Base-by-base conservation (phyloP, 75 land plant species). In the Isoetes taiwanensis region DNA sequence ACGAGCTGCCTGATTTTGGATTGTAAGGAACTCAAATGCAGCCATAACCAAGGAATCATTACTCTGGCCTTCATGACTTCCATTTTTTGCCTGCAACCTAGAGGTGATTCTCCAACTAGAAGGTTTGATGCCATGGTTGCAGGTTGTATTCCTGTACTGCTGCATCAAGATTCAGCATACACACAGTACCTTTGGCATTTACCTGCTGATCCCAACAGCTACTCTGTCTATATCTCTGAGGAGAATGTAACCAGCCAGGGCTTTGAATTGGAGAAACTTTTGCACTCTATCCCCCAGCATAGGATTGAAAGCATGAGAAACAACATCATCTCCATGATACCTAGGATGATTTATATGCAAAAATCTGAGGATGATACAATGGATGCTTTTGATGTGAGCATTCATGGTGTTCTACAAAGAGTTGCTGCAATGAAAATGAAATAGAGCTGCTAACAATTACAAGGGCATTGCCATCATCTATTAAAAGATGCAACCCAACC, bases 311-410 rank as follows among this genome's bases (percentile, higher is more conserved):
- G 25, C 4, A 5, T 46, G 50, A 6, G 19, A 19, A 46, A n/a
- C n/a, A 46, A n/a, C 16, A n/a, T 46, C 8, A 6, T 46, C 23
- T 6, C 6, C 6, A 6, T 46, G 50, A 46, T 46, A 6, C 50
- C 50, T 8, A 46, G 50, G 19, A 6, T 46, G 19, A 46, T 46
- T 3, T 46, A 46, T 16, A 23, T 23, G 50, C 25, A n/a, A 46
- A 23, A 46, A 46, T 9, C 9, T 37, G 38, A 14, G 38, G 14
- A 14, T 37, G 38, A 14, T 9, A 9, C 14, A 9, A 23, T 19
- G 50, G 50, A 46, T 46, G 50, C 50, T 6, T 46, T 46, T n/a
- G 50, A 46, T n/a, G 50, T 46, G 50, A 46, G 50, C 50, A 19
- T 46, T 5, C 16, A 23, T 5, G 19, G 25, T 6, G 50, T 46